Evolutionary conservation across 441 rosid genomes (phyloP), one percentile per base, ranked within the genome.

Genomic region (Eutrema salsugineum): DNA sequence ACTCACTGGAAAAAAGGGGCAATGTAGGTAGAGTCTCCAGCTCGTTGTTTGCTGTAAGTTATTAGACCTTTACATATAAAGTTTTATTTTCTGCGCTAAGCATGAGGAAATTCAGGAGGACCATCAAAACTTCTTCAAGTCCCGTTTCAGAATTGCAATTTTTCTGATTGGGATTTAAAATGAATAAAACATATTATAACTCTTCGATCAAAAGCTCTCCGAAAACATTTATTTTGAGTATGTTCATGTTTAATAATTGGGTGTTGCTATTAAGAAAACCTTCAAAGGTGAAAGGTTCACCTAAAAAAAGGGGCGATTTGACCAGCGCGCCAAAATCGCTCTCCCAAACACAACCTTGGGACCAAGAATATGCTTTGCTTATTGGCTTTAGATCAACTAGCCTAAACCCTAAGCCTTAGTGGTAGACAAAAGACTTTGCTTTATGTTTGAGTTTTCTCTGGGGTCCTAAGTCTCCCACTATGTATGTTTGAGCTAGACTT

Each of bases 21-120:
- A 54, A 63, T 1, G 63, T 50, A 22, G 63, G 46, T 63, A 40
- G 71, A 48, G 71, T 70, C 71, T 64, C 66, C 42, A 55, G 49
- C 61, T 70, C 61, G 47, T 57, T 58, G 47, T 57, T 58, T 70
- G 56, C 76, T 64, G 68, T 70, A 76, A 63, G 74, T 67, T 59
- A 8, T 7, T 49, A 17, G 9, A 27, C 14, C 50, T 64, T 15
- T 30, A 43, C 8, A 4, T 35, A 55, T 33, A 32, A 60, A 17
- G 54, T 63, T 55, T 75, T 12, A 54, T 75, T 32, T 38, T 42
- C 17, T 58, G 46, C 40, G 55, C 14, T 47, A 65, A 57, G 11
- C 4, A 32, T 44, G 43, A 22, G 11, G 28, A 63, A 42, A 11
- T 24, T 22, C 36, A n/a, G n/a, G n/a, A n/a, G n/a, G n/a, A 61